Evolutionary conservation across 2,329 filamentous ascomycete species (phyloP).

Genomic region (Thelonectria blattea): DNA sequence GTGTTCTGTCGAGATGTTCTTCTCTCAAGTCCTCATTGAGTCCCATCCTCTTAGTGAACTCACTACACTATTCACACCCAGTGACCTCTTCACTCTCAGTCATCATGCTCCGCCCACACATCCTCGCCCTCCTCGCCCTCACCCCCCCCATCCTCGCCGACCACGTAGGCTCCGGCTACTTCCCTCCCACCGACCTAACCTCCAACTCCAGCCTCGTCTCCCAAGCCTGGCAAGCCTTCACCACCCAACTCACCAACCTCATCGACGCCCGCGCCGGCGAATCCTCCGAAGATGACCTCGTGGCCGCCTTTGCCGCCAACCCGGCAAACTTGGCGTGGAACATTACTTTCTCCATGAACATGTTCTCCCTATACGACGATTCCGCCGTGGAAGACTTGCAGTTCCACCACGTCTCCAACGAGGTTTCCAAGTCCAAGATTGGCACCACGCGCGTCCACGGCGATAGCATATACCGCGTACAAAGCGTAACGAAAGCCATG

Average conservation of each 20-base stretch:
- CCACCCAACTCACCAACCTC: neutral
- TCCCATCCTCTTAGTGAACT: too few species aligned
- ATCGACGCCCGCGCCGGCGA: neutral
- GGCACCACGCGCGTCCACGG: constrained; percentile 40
- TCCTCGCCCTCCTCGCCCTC: neutral
- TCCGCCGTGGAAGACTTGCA: constrained; percentile 12
- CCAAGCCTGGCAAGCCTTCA: constrained; percentile 9
- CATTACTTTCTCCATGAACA: constrained; percentile 22
- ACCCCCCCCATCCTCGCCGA: neutral
- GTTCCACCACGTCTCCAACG: constrained; percentile 21
- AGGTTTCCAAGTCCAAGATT: constrained; percentile 2
- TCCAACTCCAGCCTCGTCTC: constrained; percentile 14
- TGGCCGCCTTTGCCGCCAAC: neutral
- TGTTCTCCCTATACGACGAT: constrained; percentile 25
- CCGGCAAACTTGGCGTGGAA: constrained; percentile 5
- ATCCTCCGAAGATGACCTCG: neutral
- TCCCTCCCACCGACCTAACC: constrained; percentile 15
- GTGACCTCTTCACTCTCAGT: too few species aligned
- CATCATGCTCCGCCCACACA: neutral
- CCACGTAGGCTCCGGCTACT: constrained; percentile 19
- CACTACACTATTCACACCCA: too few species aligned
- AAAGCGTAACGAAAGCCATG: constrained; percentile 50
- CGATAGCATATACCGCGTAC: constrained; percentile 51
- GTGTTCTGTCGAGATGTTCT: too few species aligned
- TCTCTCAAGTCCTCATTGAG: too few species aligned